Percentiles rank a stretch among this genome's conserved stretches.
Conservation (phyloP, 73 alveolate species). For the Tetrahymena elliotti region DNA sequence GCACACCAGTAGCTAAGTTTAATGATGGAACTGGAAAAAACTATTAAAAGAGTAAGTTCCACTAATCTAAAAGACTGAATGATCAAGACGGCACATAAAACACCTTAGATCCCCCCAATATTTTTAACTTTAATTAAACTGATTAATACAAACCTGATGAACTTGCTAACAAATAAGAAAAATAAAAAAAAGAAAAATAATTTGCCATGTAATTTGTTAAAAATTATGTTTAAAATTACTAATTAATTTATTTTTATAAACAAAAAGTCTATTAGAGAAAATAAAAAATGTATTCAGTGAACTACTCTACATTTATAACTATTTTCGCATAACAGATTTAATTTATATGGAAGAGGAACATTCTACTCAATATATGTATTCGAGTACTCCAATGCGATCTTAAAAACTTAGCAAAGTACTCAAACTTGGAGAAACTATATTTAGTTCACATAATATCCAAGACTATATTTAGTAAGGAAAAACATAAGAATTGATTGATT, state of each 20-base stretch:
- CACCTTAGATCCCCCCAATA: background rate
- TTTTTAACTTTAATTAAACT: background rate
- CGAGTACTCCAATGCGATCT: background rate
- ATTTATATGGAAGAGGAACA: background rate
- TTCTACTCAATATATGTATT: background rate
- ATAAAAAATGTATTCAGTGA: background rate
- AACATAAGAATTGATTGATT: background rate
- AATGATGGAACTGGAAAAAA: background rate
- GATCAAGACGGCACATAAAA: background rate
- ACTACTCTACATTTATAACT: background rate
- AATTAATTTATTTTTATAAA: background rate
- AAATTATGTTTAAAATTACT: background rate
- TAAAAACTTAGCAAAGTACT: background rate
- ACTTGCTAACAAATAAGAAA: background rate
- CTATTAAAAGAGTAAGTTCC: background rate
- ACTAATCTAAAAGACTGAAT: background rate
- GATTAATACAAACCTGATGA: background rate
- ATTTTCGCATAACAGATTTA: background rate
- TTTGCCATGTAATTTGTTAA: background rate
- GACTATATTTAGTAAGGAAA: background rate
- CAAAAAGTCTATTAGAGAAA: background rate
- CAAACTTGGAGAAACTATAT: background rate
- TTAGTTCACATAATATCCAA: background rate
- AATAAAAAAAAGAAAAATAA: background rate
- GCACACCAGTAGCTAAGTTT: background rate